Base-by-base conservation (phyloP, 768 basidiomycete species). In the Fibroporia radiculosa region DNA sequence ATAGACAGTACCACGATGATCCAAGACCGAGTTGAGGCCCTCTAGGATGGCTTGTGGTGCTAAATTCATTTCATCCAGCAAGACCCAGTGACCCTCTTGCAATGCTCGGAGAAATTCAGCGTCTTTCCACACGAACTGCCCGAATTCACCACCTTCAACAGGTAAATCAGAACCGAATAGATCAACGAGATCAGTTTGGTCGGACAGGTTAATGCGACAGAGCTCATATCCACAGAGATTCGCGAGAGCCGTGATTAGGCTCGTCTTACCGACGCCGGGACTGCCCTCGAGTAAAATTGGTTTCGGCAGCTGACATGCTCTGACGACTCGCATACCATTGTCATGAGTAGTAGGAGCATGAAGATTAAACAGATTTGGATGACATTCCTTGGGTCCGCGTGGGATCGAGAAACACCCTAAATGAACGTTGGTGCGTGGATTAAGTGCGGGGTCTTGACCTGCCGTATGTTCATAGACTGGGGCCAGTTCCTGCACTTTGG, bases 61-160 rank as follows among this genome's bases (percentile, higher is more conserved):
- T 29, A 99, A 74, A 59, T 99, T 99, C 96, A 99, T 98, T 62
- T 99, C 96, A 59, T 99, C 96, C 8, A 99, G 75, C 5, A 99
- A 77, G 4, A 98, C 95, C 96, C 96, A 99, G 48, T 90, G 82
- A 1, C 96, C 96, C n/a, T 86, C 75, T 59, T 96, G 92, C 65
- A 99, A 66, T 1, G 96, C 93, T 47, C 77, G 80, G 32, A 99
- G 70, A 61, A 99, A 99, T 46, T 95, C 93, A 0, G 95, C 96
- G 51, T 98, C 92, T 62, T 84, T 90, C 96, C 96, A 99, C 1
- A 83, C 83, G 59, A 99, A 99, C 59, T 96, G 89, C 33, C 93
- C 95, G 3, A 90, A 78, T 13, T 71, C 69, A 35, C 93, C 93
- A 27, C 91, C 89, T 63, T 96, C 93, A 5, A 93, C 84, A 6